Conservation (phyloP, 2,329 filamentous ascomycete species). For the Sphaerulina musiva region DNA sequence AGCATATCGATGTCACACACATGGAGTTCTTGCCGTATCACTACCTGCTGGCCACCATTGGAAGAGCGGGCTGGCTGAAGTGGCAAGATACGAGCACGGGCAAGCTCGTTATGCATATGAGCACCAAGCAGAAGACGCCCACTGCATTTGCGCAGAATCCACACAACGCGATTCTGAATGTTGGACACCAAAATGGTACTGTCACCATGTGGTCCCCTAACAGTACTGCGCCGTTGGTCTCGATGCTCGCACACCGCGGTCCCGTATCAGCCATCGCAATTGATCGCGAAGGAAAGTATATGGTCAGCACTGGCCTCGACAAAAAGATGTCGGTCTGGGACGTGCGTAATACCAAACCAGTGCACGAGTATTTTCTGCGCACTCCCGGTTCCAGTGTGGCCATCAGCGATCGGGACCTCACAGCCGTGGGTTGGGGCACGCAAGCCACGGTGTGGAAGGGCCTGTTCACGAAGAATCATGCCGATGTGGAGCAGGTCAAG, state of each 20-base stretch:
- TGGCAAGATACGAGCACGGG: constrained; percentile 96
- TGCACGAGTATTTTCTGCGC: constrained; percentile 79
- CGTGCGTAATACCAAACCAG: constrained; percentile 85
- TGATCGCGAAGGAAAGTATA: constrained; percentile 86
- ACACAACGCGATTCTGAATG: constrained; percentile 83
- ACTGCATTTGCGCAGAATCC: constrained; percentile 82
- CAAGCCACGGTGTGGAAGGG: constrained; percentile 86
- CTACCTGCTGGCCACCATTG: constrained; percentile 82
- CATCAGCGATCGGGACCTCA: constrained; percentile 82
- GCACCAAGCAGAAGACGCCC: constrained; percentile 76
- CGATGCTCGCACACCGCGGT: constrained; percentile 80
- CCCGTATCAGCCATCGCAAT: constrained; percentile 80
- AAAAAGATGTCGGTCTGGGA: constrained; percentile 93
- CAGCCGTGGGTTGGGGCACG: constrained; percentile 86
- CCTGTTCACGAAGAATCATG: constrained; percentile 64
- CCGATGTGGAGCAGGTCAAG: constrained; percentile 60
- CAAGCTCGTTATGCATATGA: constrained; percentile 75
- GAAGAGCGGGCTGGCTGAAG: constrained; percentile 75
- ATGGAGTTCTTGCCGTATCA: constrained; percentile 97
- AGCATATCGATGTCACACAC: constrained; percentile 83
- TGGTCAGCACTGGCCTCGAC: constrained; percentile 90
- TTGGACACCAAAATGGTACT: constrained; percentile 90
- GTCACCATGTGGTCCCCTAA: constrained; percentile 97
- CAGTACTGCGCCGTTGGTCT: constrained; percentile 75
- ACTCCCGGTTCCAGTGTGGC: constrained; percentile 75